phyloP scores from a whole-genome alignment of 1,139 yeast species.

The Yamadazyma aaseri region DNA sequence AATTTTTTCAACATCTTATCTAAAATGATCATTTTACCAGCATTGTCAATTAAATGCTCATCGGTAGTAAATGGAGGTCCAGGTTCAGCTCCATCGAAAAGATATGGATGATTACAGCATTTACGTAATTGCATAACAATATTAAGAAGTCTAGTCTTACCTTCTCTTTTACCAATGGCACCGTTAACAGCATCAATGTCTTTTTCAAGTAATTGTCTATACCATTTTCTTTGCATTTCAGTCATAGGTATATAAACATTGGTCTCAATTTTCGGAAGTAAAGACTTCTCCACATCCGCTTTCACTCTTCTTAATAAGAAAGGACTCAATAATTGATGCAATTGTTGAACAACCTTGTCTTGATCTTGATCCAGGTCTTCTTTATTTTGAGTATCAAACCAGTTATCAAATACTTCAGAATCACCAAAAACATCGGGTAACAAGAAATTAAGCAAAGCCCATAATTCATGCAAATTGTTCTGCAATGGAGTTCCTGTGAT shows the following conservation, averaged over 20 bases:
- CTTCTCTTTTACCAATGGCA: constrained; percentile 82
- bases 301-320: constrained; percentile 87
- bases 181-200: constrained; percentile 97
- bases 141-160: constrained; percentile 83
- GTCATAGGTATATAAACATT: constrained; percentile 93
- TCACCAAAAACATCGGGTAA: constrained; percentile 95
- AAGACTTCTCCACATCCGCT: constrained; percentile 87
- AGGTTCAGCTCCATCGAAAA: constrained; percentile 98
- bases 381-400: constrained; percentile 57
- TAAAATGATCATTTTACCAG: constrained; percentile 87
- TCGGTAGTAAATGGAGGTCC: constrained; percentile 98
- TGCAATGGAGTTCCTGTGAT: constrained; percentile 97
- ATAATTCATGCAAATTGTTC: constrained; percentile 88
- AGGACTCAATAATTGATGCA: constrained; percentile 84
- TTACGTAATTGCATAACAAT: constrained; percentile 96
- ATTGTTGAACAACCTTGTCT: constrained; percentile 77
- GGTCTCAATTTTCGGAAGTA: constrained; percentile 85
- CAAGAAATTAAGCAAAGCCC: constrained; percentile 90
- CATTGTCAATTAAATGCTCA: constrained; percentile 83
- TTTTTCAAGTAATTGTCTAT: constrained; percentile 80
- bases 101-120: constrained; percentile 95
- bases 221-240: constrained; percentile 92
- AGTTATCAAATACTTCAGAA: constrained; percentile 82
- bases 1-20: constrained; percentile 78
- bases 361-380: constrained; percentile 35